Percentiles rank a stretch among this genome's conserved stretches.
Evolutionary conservation across 345 rosid genomes (phyloP).

Genomic region (Ceriops tagal): DNA sequence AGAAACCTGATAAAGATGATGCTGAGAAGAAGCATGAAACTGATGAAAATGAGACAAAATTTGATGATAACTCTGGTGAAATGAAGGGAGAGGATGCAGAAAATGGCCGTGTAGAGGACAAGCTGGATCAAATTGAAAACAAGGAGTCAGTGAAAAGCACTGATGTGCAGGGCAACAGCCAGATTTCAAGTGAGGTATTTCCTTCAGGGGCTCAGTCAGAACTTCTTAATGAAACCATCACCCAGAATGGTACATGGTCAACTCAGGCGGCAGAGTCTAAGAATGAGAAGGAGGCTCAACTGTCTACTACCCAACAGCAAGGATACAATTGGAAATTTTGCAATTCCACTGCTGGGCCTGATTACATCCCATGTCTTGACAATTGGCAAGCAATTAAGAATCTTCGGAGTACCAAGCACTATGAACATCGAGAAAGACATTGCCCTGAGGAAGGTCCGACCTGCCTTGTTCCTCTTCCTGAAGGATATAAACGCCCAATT

Average conservation of each 20-base stretch:
- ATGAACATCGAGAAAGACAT: slow-evolving; percentile 98
- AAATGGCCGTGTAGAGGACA: slow-evolving; percentile 45
- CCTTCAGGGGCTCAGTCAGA: slow-evolving; percentile 86
- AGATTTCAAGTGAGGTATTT: slow-evolving; percentile 47
- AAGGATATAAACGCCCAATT: slow-evolving; percentile 71
- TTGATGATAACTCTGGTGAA: slow-evolving; percentile 31
- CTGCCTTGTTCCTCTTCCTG: slow-evolving; percentile 87
- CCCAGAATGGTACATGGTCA: slow-evolving; percentile 74
- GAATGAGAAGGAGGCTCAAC: slow-evolving; percentile 72
- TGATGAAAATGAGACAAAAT: slow-evolving; percentile 34
- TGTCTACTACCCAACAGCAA: slow-evolving; percentile 38
- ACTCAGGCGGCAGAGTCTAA: slow-evolving; percentile 92
- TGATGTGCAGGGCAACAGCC: slow-evolving; percentile 44
- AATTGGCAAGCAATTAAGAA: slow-evolving; percentile 71
- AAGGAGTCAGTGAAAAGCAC: slow-evolving; percentile 42
- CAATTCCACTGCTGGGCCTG: slow-evolving; percentile 88
- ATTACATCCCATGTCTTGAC: slow-evolving; percentile 97
- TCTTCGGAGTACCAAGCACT: slow-evolving; percentile 77
- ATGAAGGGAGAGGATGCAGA: slow-evolving; percentile 29
- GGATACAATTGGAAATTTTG: slow-evolving; percentile 75
- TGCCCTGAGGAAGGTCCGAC: slow-evolving; percentile 86
- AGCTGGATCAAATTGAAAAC: slow-evolving; percentile 37
- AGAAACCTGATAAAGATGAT: slow-evolving; percentile 40
- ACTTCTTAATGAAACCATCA: slow-evolving; percentile 65
- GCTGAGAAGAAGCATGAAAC: slow-evolving; percentile 36